A percentile compares a stretch with the other conserved stretches of the same genome.
Evolutionary conservation across 768 basidiomycete genomes (phyloP).

Genomic region (Lactarius vividus): DNA sequence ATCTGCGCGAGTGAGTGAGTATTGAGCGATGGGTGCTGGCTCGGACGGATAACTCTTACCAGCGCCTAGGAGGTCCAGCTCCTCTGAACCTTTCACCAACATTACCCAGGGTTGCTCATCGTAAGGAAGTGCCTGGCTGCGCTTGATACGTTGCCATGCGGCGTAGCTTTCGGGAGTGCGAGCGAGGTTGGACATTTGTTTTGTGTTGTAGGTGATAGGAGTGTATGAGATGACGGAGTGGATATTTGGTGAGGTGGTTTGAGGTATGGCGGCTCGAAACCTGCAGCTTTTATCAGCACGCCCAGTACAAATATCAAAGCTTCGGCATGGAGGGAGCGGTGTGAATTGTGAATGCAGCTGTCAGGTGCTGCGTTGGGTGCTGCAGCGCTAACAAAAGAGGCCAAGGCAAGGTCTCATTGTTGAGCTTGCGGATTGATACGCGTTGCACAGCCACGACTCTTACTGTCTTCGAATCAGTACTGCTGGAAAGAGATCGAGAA

Average conservation of each 20-base stretch:
- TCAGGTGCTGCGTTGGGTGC: not conserved
- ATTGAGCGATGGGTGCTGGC: not conserved
- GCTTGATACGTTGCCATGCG: slow-evolving; percentile 17
- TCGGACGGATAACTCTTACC: not conserved
- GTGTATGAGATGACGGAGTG: too few species aligned
- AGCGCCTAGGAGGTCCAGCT: not conserved
- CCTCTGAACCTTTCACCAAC: not conserved
- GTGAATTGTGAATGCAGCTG: not conserved
- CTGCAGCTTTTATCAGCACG: not conserved
- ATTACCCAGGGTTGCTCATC: not conserved
- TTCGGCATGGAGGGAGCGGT: not conserved
- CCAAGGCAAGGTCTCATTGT: not conserved
- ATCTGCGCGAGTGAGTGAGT: not conserved
- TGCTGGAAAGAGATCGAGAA: not conserved
- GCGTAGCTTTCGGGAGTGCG: slow-evolving; percentile 10
- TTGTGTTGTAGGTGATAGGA: not conserved
- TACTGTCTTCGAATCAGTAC: not conserved
- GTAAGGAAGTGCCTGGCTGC: not conserved
- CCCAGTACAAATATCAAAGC: not conserved
- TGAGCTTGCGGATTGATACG: not conserved
- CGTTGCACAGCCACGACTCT: not conserved
- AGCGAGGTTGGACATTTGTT: slow-evolving; percentile 4
- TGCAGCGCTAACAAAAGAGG: not conserved
- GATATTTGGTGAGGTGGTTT: not conserved
- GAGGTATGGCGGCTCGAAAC: not conserved